A percentile compares a stretch with the other conserved stretches of the same genome.
Evolutionary conservation across 2,329 filamentous ascomycete species (phyloP).

Genomic region (Talaromyces sp.): DNA sequence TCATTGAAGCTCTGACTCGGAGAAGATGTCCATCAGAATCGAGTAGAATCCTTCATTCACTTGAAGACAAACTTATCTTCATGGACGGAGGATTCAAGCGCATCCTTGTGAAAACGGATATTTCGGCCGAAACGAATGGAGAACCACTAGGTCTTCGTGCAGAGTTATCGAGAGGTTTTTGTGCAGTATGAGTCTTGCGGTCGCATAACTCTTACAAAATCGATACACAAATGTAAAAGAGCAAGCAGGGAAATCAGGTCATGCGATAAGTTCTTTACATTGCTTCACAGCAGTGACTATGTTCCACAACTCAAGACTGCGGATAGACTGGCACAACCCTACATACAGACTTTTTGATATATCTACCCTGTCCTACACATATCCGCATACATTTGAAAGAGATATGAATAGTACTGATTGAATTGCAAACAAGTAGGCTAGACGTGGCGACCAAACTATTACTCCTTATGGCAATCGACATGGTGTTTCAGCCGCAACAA

Average conservation of each 20-base stretch:
- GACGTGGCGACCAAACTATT: background rate
- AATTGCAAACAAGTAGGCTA: background rate
- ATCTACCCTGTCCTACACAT: conserved; percentile 50
- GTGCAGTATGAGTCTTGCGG: conserved; percentile 17
- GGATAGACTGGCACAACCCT: conserved; percentile 45
- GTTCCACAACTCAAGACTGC: conserved; percentile 39
- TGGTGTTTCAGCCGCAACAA: conserved; percentile 1
- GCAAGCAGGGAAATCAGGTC: conserved; percentile 6
- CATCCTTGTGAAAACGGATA: conserved; percentile 43
- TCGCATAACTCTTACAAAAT: background rate
- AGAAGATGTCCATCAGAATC: too few species aligned
- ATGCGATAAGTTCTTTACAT: conserved; percentile 1
- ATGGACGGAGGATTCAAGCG: conserved; percentile 1
- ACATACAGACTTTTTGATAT: conserved; percentile 49
- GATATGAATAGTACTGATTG: conserved; percentile 47
- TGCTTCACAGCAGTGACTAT: conserved; percentile 1
- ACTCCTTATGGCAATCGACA: conserved; percentile 7
- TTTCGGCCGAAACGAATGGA: conserved; percentile 50
- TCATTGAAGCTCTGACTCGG: too few species aligned
- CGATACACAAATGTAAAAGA: conserved; percentile 7
- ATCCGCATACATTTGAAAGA: conserved; percentile 48
- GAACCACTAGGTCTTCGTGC: conserved; percentile 44
- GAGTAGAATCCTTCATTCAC: background rate
- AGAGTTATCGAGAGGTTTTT: conserved; percentile 46
- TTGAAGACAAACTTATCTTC: background rate